Conservation (phyloP, 192 early-diverging fungal genomes). For the Mortierella alpina region DNA sequence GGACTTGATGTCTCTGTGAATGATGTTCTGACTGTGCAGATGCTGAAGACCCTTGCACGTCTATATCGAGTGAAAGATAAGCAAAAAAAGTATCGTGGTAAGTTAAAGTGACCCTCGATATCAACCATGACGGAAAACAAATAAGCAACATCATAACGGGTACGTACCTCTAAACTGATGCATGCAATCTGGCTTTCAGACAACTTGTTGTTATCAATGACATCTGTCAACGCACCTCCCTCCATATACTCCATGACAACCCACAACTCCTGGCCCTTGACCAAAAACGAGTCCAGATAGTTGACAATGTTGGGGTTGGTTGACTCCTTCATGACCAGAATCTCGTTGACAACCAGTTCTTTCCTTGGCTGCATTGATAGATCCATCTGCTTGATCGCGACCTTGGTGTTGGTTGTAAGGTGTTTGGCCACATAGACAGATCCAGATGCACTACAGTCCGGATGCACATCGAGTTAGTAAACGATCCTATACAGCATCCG, state of each 20-base stretch:
- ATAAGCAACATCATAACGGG: neutral
- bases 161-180: conserved; percentile 87
- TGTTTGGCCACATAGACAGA: conserved; percentile 96
- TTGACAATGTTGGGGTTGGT: conserved; percentile 97
- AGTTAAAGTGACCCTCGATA: neutral
- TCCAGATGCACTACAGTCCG: conserved; percentile 80
- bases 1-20: conserved; percentile 92
- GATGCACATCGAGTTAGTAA: neutral
- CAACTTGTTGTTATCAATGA: conserved; percentile 94
- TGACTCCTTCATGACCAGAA: conserved; percentile 93
- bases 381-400: conserved; percentile 97
- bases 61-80: conserved; percentile 32
- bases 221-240: conserved; percentile 96
- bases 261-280: conserved; percentile 89
- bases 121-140: neutral
- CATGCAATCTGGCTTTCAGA: conserved; percentile 95
- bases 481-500: conserved; percentile 1
- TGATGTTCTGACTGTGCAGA: conserved; percentile 85
- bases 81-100: conserved; percentile 7
- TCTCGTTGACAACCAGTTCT: conserved; percentile 93
- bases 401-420: conserved; percentile 75
- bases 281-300: conserved; percentile 91
- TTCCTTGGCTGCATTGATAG: conserved; percentile 87
- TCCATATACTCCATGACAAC: conserved; percentile 99
- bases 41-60: conserved; percentile 84